Conservation (phyloP, 139 green algal genomes). For the Chlorella vulgaris region DNA sequence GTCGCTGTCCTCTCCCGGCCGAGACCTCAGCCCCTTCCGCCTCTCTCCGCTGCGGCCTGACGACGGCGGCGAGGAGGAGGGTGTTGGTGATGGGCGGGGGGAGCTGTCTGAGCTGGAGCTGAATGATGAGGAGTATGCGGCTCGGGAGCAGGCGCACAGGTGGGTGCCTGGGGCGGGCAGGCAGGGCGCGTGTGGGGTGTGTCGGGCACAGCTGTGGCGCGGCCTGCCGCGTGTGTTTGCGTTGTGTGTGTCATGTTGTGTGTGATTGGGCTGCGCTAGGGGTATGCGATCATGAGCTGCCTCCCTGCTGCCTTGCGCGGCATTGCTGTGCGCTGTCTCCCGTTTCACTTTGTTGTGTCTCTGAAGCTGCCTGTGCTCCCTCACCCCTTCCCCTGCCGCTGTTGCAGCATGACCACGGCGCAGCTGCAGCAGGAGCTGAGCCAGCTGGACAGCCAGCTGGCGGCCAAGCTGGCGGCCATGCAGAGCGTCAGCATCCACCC, state of each 20-base stretch:
- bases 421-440: slow-evolving; percentile 30
- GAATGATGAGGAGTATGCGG: slow-evolving; percentile 51
- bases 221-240: too few relatives aligned
- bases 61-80: background rate
- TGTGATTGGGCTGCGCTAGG: too few relatives aligned
- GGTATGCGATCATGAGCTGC: too few relatives aligned
- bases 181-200: too few relatives aligned
- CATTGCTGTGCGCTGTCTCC: too few relatives aligned
- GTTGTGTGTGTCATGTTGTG: too few relatives aligned
- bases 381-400: background rate
- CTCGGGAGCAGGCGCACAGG: slow-evolving; percentile 47
- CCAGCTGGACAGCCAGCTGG: slow-evolving; percentile 42
- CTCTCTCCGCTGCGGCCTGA: background rate
- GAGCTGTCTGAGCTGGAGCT: slow-evolving; percentile 29
- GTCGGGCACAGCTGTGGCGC: too few relatives aligned
- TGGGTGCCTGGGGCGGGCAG: background rate
- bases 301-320: too few relatives aligned
- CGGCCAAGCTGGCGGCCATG: slow-evolving; percentile 47
- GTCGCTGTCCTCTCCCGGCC: background rate
- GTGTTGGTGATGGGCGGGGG: background rate
- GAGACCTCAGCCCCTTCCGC: background rate
- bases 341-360: background rate
- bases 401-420: background rate
- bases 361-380: background rate
- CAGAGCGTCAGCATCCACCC: slow-evolving; percentile 37